Base-by-base conservation (phyloP, 148 eudicot genomes). In the Linanthus parryae region DNA sequence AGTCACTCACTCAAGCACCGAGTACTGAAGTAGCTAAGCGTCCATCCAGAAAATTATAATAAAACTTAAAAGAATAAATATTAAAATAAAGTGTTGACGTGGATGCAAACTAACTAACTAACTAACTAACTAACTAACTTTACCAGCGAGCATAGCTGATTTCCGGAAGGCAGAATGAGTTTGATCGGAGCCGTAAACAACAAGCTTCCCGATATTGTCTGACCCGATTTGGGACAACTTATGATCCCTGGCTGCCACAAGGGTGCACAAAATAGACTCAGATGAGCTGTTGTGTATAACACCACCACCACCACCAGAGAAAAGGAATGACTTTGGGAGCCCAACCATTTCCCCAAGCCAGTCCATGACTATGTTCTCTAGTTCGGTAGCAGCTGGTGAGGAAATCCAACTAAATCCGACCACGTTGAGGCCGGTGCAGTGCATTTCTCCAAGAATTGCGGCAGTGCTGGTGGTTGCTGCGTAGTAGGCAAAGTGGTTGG, bases 171-270 rank as follows among this genome's bases (percentile, higher is more conserved):
- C 68, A 19, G 78, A 75, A 26, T 79, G 85, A 2, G 85, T 75
- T 55, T 79, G 85, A 63, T 79, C 81, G 0, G 85, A 79, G 24
- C 78, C 77, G 57, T 79, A 79, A 9, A 75, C 80, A 0, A 75
- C 76, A n/a, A 79, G 69, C 40, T 68, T 74, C 4, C 53, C 37
- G 1, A 64, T 51, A 37, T 65, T 41, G 1, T 54, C 14, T 1
- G 36, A 1, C 51, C 70, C 67, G 9, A 64, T 44, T 42, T 24
- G 24, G 18, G 47, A 45, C 2, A 72, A 58, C 11, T 59, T 65
- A 20, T 66, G 75, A 31, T 79, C 81, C 44, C 84, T 63, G 9
- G 84, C 81, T 0, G 81, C 81, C 1, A 66, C 18, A n/a, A 79
- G 67, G 20, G 81, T 74, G 58, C 77, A 71, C 4, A 79, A 39